Base-by-base conservation (phyloP, 108 stramenopile genomes). In the Cylindrotheca closterium region DNA sequence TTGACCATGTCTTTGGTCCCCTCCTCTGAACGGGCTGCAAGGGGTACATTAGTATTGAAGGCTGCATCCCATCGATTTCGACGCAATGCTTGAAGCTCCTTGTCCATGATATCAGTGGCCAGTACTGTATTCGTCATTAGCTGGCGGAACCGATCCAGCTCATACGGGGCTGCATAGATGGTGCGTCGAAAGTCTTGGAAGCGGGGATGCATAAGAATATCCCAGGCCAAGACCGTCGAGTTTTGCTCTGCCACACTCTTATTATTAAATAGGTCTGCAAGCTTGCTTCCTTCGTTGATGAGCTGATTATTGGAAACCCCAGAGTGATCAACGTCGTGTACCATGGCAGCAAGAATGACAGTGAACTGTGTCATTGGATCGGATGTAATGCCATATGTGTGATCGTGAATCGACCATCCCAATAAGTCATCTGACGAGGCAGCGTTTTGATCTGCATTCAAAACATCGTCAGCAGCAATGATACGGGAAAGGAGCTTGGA, bases 321-420 rank as follows among this genome's bases (percentile, higher is more conserved):
- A 48, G 51, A 57, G 47, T 79, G 78, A 25, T 79, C 78, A 33
- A 79, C 78, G 45, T 78, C 77, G 33, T 78, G 77, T 4, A 78
- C 60, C 25, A 78, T 60, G 1, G 77, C 71, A 15, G 77, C 58
- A 47, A 78, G 65, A 17, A 70, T 65, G 3, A 78, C 61, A n/a
- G 57, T 58, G 30, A 78, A 71, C 32, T 63, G 77, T 12, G 77
- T 63, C 54, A 78, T 19, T 8, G 77, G 77, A 28, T 78, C 65
- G 4, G 55, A 56, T 1, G 54, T 67, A 23, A 67, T 67, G 7
- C 65, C 65, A 54, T 57, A 56, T 0, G 65, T 67, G 30, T 61
- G 60, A 25, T 61, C 60, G 60, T 61, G 47, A 8, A 61, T 12
- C 7, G 34, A 23, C 7, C 23, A 59, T n/a, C 58, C n/a, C n/a